Evolutionary conservation across 306 rosid genomes (phyloP).

Genomic region (Fragaria nilgerrensis): DNA sequence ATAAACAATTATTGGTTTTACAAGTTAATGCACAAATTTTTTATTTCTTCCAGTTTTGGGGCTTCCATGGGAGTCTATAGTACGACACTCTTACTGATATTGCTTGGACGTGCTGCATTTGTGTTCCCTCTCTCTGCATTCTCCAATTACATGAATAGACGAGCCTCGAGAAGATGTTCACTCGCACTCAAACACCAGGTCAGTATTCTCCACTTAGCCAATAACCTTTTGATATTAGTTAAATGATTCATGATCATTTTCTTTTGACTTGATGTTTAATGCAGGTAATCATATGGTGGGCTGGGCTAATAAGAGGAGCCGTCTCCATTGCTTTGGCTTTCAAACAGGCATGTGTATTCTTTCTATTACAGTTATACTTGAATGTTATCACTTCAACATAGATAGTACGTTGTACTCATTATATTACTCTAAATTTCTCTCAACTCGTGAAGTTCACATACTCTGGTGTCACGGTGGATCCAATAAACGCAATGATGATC

Average conservation of each 20-base stretch:
- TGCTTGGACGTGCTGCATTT: slow-evolving; percentile 82
- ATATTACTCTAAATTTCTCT: slow-evolving; percentile 2
- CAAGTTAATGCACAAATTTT: slow-evolving; percentile 4
- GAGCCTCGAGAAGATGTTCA: slow-evolving; percentile 31
- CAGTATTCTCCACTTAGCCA: background rate
- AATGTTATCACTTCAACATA: background rate
- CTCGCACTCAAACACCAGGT: slow-evolving; percentile 76
- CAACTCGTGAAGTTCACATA: slow-evolving; percentile 62
- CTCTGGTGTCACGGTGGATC: slow-evolving; percentile 77
- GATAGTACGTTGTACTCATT: background rate
- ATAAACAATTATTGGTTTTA: background rate
- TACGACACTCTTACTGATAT: slow-evolving; percentile 50
- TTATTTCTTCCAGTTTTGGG: slow-evolving; percentile 48
- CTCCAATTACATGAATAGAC: slow-evolving; percentile 58
- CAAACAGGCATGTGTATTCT: slow-evolving; percentile 50
- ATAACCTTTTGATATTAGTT: slow-evolving; percentile 1
- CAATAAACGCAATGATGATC: slow-evolving; percentile 69
- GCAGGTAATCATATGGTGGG: slow-evolving; percentile 90
- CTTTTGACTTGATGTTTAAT: background rate
- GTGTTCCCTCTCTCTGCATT: slow-evolving; percentile 78
- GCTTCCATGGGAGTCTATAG: slow-evolving; percentile 53
- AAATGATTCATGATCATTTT: background rate
- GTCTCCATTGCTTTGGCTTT: slow-evolving; percentile 95
- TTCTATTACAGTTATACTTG: background rate
- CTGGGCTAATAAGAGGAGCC: slow-evolving; percentile 91